Base-by-base conservation (phyloP, 2,329 filamentous ascomycete genomes). In the Byssoonygena ceratinophila region DNA sequence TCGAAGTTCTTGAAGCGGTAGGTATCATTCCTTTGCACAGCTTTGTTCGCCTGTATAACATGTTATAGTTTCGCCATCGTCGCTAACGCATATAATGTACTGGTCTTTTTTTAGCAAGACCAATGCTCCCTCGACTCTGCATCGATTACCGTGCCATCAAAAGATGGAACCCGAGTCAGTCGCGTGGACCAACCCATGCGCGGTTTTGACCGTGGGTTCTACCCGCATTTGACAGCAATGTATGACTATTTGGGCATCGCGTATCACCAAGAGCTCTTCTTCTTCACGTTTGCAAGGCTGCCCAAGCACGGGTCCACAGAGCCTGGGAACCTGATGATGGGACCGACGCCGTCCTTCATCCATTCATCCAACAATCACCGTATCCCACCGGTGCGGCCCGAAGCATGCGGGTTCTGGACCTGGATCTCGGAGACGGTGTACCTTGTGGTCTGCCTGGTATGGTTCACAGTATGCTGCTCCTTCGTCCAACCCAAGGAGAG, bases 331-430 rank as follows among this genome's bases (percentile, higher is more conserved):
- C 5, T 54, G 44, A 16, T 54, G 46, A 20, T 49, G 27, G 48
- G 53, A 23, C 52, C 54, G 50, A 58, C 45, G 27, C 64, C 69
- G 18, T 77, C 78, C 61, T 77, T 78, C 52, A 65, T 76, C 12
- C 74, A 81, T 58, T 71, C 77, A 0, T 80, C 76, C 2, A 78
- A 79, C 39, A 65, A 75, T 32, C 77, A 81, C 57, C 69, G 70
- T 55, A 59, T 74, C 14, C 71, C 71, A 0, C 71, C 76, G 3
- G 63, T 71, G 52, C 71, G 71, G 1, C 68, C 70, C 0, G 66
- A 61, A 3, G 64, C 66, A 3, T 48, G 62, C 1, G 61, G 65
- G 1, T 55, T 71, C 20, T 45, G 71, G n/a, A 41, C 59, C 1
- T 73, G 76, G 60, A 37, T 76, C 0, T 32, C 71, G 3, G 73